Conservation (phyloP, 1,139 yeast species). For the Geotrichum histeridarum region DNA sequence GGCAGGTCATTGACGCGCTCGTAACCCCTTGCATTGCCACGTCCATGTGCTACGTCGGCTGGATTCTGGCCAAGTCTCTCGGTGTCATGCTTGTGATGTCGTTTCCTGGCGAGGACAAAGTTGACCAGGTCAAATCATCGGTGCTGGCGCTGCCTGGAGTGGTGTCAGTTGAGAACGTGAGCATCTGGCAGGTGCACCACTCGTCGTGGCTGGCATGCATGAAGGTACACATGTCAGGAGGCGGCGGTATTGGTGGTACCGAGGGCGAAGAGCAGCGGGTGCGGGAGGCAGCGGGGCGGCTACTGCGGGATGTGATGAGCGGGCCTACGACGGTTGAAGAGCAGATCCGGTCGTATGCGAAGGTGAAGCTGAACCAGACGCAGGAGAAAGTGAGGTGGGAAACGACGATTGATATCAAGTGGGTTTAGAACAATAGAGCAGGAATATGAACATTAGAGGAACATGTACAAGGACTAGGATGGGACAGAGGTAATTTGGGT, state of each 20-base stretch:
- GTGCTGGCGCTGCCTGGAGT: slow-evolving; percentile 32
- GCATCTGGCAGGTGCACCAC: slow-evolving; percentile 44
- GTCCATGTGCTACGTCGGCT: slow-evolving; percentile 41
- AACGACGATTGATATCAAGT: slow-evolving; percentile 38
- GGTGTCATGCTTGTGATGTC: slow-evolving; percentile 45
- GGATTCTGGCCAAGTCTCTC: slow-evolving; percentile 39
- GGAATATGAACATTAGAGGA: no score
- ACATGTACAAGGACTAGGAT: no score
- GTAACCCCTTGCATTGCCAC: slow-evolving; percentile 39
- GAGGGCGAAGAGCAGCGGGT: slow-evolving; percentile 12
- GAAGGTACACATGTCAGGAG: slow-evolving; percentile 35
- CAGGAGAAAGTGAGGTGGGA: slow-evolving; percentile 32
- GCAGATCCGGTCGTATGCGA: slow-evolving; percentile 32
- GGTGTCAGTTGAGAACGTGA: slow-evolving; percentile 32
- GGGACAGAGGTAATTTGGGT: no score
- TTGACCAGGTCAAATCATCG: slow-evolving; percentile 29
- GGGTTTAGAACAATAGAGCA: no score
- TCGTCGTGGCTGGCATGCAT: slow-evolving; percentile 41
- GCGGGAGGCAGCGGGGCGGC: not conserved
- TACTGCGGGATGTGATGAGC: not conserved
- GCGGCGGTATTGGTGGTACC: no score
- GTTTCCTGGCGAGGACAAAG: slow-evolving; percentile 39
- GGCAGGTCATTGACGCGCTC: slow-evolving; percentile 30
- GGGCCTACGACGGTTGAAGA: slow-evolving; percentile 29
- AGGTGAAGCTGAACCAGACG: slow-evolving; percentile 2